Evolutionary conservation across 2,329 filamentous ascomycete species (phyloP), one percentile per base, ranked within the genome.

Genomic region (Chrysoporthe deuterocubensis): DNA sequence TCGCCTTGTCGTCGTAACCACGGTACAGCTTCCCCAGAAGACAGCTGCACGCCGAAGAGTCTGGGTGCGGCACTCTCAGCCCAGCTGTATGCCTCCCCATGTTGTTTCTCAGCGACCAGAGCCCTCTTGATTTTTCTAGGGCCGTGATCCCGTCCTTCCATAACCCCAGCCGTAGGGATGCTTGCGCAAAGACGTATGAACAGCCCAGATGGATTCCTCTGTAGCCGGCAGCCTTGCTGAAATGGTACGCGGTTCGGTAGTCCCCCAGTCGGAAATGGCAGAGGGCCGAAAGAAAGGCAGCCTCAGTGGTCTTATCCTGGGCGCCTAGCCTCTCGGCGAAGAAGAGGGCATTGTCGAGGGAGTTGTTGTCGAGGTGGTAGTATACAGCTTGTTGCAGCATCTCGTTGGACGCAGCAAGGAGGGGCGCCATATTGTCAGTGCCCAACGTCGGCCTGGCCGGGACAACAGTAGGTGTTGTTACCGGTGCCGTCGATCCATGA

Each of bases 281-380:
- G 58, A 97, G 87, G 16, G 94, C 89, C 60, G 97, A 83, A 14
- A 99, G 87, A 77, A 97, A 94, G 58, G 89, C 85, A 42, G 93
- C 90, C 79, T 99, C 96, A 68, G 87, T 85, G 74, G 92, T 89
- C 34, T 91, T 88, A 74, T 98, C 95, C 74, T 95, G 92, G 62
- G 93, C 94, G 70, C 89, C 86, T 26, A 97, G 87, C 71, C 96
- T 89, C 75, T 95, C 93, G 69, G 96, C 92, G 70, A 97, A 93
- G 81, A 99, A 99, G 54, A 97, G 89, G 67, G 96, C 96, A 77
- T 97, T 98, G 66, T 94, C 90, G 76, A 92, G 86, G 48, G 94
- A 89, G 75, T 94, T 90, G 77, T 97, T 97, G 83, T 99, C 96
- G 78, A 99, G 89, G 74, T 90, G 88, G 76, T 90, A 90, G 74